phyloP scores from a whole-genome alignment of 2,329 filamentous ascomycete genomes.

The Colletotrichum graminicola region DNA sequence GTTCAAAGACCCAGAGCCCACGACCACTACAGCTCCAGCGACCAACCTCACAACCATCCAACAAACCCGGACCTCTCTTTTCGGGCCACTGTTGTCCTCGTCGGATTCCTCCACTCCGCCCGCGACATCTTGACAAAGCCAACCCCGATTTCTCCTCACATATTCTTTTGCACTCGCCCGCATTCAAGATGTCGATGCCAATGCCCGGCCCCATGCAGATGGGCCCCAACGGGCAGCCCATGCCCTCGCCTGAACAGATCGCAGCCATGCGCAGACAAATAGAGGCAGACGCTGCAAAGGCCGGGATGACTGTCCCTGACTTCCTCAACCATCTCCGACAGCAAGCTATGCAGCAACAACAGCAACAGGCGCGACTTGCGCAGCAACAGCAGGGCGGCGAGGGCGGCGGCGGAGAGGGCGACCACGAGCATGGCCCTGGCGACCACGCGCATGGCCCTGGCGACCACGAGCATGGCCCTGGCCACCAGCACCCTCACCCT shows the following conservation, averaged over 20 bases:
- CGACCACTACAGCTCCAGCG: constrained; percentile 22
- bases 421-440: constrained; percentile 49
- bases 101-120: constrained; percentile 14
- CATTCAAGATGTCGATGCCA: constrained; percentile 45
- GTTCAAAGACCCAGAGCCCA: constrained; percentile 31
- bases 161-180: constrained; percentile 10
- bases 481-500: constrained; percentile 41
- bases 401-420: constrained; percentile 38
- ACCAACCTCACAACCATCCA: constrained; percentile 17
- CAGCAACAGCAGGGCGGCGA: constrained; percentile 48
- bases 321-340: constrained; percentile 80
- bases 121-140: constrained; percentile 18
- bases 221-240: constrained; percentile 45
- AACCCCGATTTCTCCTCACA: constrained; percentile 3
- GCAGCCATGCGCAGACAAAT: constrained; percentile 85
- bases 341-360: constrained; percentile 66
- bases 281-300: constrained; percentile 83
- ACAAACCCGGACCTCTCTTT: constrained; percentile 6
- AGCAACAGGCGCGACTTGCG: constrained; percentile 57
- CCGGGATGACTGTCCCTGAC: constrained; percentile 86
- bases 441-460: no score
- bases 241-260: constrained; percentile 82
- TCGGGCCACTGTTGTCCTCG: constrained; percentile 16
- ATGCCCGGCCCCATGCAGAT: constrained; percentile 51
- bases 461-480: constrained; percentile 47